Evolutionary conservation across 225 moss, liverwort and hornwort genomes (phyloP).

Genomic region (Marchantia paleacea): DNA sequence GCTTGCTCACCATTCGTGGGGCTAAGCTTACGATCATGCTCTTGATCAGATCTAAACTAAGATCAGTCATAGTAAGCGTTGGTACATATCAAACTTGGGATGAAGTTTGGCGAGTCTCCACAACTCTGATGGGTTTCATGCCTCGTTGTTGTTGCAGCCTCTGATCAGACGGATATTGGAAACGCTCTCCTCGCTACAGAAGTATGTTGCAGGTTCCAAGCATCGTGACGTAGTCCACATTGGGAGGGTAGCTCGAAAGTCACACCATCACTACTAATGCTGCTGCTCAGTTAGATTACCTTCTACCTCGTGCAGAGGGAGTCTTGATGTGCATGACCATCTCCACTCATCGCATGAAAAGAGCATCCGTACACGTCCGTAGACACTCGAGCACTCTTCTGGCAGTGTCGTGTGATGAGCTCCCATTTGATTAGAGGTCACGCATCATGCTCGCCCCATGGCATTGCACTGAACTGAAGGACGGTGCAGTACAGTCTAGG

Average conservation of each 20-base stretch:
- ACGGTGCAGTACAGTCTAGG: not conserved
- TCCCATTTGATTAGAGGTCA: too few relatives aligned
- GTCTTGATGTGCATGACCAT: not conserved
- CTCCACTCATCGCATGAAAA: not conserved
- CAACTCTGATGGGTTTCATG: not conserved
- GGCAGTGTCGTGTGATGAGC: too few relatives aligned
- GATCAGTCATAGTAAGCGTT: not conserved
- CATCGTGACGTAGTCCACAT: not conserved
- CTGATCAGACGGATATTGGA: slow-evolving; percentile 61
- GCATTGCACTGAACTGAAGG: not conserved
- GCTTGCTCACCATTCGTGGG: not conserved
- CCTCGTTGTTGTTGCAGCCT: slow-evolving; percentile 39
- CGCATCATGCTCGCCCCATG: too few relatives aligned
- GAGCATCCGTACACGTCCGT: not conserved
- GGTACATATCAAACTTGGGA: not conserved
- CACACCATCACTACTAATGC: not conserved
- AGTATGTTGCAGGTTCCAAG: slow-evolving; percentile 16
- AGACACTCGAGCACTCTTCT: not conserved
- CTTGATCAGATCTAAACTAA: not conserved
- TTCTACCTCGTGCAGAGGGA: not conserved
- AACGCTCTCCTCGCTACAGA: slow-evolving; percentile 87
- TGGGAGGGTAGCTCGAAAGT: not conserved
- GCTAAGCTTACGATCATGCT: not conserved
- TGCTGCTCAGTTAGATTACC: not conserved
- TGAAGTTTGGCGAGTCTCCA: not conserved